These are phyloP conservation scores for Mimosa pudica DNA, from an alignment of 306 rosid species.

Conservation along the genomic window DNA sequence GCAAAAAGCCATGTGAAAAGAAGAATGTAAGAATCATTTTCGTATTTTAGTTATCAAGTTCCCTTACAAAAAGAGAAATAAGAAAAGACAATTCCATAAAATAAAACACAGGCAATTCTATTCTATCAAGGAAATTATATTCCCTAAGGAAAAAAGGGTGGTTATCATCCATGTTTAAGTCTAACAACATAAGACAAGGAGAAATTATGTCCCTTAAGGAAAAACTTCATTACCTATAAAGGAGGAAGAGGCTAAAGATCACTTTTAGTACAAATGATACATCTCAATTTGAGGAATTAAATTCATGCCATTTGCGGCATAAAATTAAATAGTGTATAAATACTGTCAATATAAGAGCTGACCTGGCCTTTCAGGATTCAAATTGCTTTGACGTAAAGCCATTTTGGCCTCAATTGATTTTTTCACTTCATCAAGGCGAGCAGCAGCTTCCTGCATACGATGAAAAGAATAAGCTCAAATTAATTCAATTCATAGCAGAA, in stretches of 20 bases:
- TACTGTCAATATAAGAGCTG: constrained; percentile 34
- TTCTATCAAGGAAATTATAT: background rate
- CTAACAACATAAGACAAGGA: constrained; percentile 17
- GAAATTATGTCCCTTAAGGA: background rate
- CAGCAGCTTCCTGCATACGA: constrained; percentile 71
- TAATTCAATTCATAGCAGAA: constrained; percentile 25
- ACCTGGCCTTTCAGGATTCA: constrained; percentile 99
- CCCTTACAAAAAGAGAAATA: background rate
- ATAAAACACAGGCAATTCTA: background rate
- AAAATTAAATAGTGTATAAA: constrained; percentile 20
- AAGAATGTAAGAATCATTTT: background rate
- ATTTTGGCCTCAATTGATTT: constrained; percentile 85
- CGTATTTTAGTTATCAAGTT: constrained; percentile 1
- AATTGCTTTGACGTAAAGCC: constrained; percentile 86
- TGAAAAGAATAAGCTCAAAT: background rate
- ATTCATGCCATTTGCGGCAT: constrained; percentile 13
- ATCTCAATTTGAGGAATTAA: constrained; percentile 6
- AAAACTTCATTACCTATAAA: background rate
- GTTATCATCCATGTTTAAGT: constrained; percentile 1
- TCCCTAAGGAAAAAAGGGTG: background rate
- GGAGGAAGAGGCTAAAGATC: background rate
- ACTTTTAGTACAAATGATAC: background rate
- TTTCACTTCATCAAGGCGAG: constrained; percentile 88
- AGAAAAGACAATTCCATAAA: background rate
- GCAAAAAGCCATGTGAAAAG: background rate